Evolutionary conservation across 2,329 filamentous ascomycete genomes (phyloP).

Genomic region (Arthroderma sp.): DNA sequence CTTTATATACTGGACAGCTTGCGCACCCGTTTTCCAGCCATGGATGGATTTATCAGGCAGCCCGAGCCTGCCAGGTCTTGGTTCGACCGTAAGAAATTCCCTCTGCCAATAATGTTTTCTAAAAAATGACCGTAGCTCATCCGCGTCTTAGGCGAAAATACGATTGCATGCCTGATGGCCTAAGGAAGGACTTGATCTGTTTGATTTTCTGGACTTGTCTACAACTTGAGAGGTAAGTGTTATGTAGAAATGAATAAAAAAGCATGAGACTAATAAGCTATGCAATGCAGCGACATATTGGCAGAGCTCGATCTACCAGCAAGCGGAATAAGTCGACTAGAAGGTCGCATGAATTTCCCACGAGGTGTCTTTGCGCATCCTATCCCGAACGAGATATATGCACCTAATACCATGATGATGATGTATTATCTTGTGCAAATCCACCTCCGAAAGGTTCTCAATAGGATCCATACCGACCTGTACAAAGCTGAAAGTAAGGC

Average conservation of each 20-base stretch:
- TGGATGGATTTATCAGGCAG: slow-evolving; percentile 53
- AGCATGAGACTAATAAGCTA: background rate
- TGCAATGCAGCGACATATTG: slow-evolving; percentile 59
- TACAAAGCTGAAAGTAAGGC: slow-evolving; percentile 35
- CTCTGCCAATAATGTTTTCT: background rate
- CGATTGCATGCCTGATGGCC: slow-evolving; percentile 21
- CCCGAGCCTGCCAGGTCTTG: slow-evolving; percentile 54
- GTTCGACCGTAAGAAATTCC: slow-evolving; percentile 54
- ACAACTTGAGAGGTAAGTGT: slow-evolving; percentile 67
- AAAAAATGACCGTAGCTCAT: slow-evolving; percentile 3
- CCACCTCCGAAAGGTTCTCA: slow-evolving; percentile 46
- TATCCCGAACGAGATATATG: slow-evolving; percentile 24
- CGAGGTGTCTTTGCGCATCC: slow-evolving; percentile 26
- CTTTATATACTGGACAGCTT: slow-evolving; percentile 79
- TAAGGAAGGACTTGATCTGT: slow-evolving; percentile 49
- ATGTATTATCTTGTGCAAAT: slow-evolving; percentile 52
- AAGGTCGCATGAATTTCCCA: slow-evolving; percentile 35
- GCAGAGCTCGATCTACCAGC: slow-evolving; percentile 64
- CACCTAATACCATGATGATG: slow-evolving; percentile 35
- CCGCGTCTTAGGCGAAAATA: slow-evolving; percentile 24
- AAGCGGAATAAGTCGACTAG: slow-evolving; percentile 47
- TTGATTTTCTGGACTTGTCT: slow-evolving; percentile 88
- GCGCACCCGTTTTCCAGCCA: slow-evolving; percentile 79
- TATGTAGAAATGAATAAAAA: background rate
- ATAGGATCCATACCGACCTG: slow-evolving; percentile 43